Evolutionary conservation across 2,329 filamentous ascomycete genomes (phyloP).

Genomic region (Trichoderma atroviride): DNA sequence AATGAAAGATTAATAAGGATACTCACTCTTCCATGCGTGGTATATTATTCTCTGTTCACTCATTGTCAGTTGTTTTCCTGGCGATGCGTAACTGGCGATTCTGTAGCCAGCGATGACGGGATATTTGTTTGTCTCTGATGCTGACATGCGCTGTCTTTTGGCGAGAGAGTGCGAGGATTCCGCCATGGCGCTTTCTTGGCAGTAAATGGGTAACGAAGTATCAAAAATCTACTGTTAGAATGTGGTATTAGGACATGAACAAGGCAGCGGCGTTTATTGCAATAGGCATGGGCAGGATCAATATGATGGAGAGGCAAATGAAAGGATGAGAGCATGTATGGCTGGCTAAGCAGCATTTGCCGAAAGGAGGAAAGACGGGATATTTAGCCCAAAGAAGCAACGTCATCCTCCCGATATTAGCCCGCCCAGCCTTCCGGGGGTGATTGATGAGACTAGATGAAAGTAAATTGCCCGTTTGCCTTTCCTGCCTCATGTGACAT

Average conservation of each 20-base stretch:
- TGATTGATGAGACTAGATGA: neutral
- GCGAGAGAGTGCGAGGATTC: neutral
- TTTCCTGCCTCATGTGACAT: neutral
- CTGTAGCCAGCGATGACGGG: conserved; percentile 17
- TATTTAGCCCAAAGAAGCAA: conserved; percentile 16
- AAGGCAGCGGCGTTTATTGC: neutral
- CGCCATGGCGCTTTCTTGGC: neutral
- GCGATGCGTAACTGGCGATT: conserved; percentile 4
- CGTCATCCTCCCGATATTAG: conserved; percentile 15
- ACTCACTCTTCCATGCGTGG: conserved; percentile 13
- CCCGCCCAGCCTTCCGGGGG: neutral
- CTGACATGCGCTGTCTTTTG: conserved; percentile 3
- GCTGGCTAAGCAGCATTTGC: neutral
- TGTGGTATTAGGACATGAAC: neutral
- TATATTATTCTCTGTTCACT: conserved; percentile 13
- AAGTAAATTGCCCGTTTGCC: neutral
- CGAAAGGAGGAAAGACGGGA: conserved; percentile 8
- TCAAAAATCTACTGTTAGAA: too few species aligned
- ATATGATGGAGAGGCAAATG: neutral
- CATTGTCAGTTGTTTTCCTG: conserved; percentile 9
- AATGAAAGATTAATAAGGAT: neutral
- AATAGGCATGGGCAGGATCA: neutral
- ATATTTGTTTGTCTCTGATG: conserved; percentile 1
- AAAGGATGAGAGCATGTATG: neutral
- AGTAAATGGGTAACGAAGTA: neutral